phyloP scores from a whole-genome alignment of 306 rosid genomes.

The Ceratonia siliqua region DNA sequence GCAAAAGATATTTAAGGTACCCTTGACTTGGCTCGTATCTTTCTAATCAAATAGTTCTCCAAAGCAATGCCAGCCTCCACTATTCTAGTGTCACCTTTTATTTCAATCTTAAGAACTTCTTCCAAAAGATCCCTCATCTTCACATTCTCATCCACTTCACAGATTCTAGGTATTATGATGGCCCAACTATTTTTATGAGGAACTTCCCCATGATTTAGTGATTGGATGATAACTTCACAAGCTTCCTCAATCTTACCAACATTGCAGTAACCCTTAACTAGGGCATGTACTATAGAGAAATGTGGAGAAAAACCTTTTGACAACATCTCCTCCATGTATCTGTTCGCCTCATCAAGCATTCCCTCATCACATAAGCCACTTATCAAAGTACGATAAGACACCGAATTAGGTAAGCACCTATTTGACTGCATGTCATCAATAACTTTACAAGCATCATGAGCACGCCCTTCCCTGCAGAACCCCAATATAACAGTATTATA shows the following conservation, averaged over 20 bases:
- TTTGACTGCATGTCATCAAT: conserved; percentile 68
- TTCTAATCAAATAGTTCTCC: conserved; percentile 66
- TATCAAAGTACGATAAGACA: conserved; percentile 71
- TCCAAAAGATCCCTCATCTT: conserved; percentile 42
- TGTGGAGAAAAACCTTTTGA: conserved; percentile 69
- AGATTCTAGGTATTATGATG: conserved; percentile 52
- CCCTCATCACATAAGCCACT: conserved; percentile 67
- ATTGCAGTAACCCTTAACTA: conserved; percentile 65
- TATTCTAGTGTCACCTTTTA: conserved; percentile 54
- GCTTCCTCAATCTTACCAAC: conserved; percentile 83
- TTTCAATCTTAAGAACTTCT: conserved; percentile 54
- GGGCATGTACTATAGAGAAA: conserved; percentile 61
- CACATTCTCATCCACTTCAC: conserved; percentile 56
- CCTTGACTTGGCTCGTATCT: conserved; percentile 44
- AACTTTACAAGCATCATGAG: conserved; percentile 77
- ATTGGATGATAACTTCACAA: conserved; percentile 50
- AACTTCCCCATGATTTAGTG: conserved; percentile 61
- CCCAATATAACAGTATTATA: conserved; percentile 78
- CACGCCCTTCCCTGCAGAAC: conserved; percentile 79
- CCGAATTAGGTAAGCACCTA: conserved; percentile 79
- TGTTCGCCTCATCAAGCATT: conserved; percentile 68
- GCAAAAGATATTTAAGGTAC: conserved; percentile 8
- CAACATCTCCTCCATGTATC: conserved; percentile 57
- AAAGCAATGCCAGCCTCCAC: conserved; percentile 67
- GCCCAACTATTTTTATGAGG: conserved; percentile 75